phyloP scores from a whole-genome alignment of 1,284 basidiomycete species.

The Singerocomus inundabilis region DNA sequence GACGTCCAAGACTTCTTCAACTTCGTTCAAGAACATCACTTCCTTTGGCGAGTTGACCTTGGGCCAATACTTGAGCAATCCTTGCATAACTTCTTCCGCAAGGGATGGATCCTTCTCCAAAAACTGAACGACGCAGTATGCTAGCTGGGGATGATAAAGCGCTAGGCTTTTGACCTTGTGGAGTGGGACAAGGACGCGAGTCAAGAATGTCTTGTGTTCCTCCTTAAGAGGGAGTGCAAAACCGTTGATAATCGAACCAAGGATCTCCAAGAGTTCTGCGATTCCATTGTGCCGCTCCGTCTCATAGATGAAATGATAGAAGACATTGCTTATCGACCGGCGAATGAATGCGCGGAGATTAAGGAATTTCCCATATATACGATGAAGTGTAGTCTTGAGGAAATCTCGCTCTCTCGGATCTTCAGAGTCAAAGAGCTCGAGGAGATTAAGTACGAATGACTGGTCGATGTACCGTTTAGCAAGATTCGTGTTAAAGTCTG shows the following conservation, averaged over 20 bases:
- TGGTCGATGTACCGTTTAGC: constrained; percentile 99
- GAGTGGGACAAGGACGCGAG: constrained; percentile 92
- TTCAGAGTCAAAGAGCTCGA: constrained; percentile 98
- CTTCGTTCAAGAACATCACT: constrained; percentile 99
- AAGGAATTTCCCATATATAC: constrained; percentile 99
- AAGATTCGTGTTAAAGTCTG: constrained; percentile 97
- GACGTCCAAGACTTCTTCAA: constrained; percentile 98
- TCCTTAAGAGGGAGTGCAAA: constrained; percentile 98
- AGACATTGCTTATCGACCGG: constrained; percentile 99
- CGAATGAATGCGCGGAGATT: constrained; percentile 98
- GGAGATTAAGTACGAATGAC: constrained; percentile 90
- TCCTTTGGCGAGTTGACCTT: constrained; percentile 99
- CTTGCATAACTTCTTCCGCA: constrained; percentile 95
- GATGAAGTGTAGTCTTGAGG: constrained; percentile 97
- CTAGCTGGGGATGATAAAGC: constrained; percentile 96
- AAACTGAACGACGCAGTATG: constrained; percentile 99
- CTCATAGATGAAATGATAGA: constrained; percentile 99
- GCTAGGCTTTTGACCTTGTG: constrained; percentile 98
- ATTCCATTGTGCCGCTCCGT: constrained; percentile 99
- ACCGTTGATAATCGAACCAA: constrained; percentile 99
- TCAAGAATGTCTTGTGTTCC: constrained; percentile 98
- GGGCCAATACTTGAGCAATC: constrained; percentile 96
- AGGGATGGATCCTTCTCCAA: constrained; percentile 93
- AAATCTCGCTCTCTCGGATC: constrained; percentile 99
- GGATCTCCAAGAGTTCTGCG: constrained; percentile 96